phyloP scores from a whole-genome alignment of 805 yeast genomes.

The Barnettozyma botsteinii region DNA sequence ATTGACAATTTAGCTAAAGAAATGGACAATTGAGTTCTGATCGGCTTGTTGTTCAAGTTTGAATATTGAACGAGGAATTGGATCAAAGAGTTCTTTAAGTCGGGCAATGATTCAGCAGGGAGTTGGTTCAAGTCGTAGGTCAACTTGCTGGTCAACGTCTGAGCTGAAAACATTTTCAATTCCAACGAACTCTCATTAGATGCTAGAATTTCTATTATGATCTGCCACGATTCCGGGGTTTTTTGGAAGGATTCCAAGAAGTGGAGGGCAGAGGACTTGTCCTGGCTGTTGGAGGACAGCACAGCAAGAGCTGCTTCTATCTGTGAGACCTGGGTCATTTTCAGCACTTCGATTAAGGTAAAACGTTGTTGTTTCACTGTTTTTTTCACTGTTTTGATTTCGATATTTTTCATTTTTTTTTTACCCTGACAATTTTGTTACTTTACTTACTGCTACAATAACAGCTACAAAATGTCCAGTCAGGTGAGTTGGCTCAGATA shows the following conservation, averaged over 20 bases:
- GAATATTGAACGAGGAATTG: constrained; percentile 48
- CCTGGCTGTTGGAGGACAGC: constrained; percentile 23
- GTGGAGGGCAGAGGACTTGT: constrained; percentile 40
- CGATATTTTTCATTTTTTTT: background rate
- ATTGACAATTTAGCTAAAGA: constrained; percentile 78
- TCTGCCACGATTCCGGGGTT: constrained; percentile 74
- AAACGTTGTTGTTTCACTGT: background rate
- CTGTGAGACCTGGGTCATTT: constrained; percentile 8
- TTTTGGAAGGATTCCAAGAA: constrained; percentile 81
- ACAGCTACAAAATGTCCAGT: constrained; percentile 34
- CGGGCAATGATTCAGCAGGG: constrained; percentile 47
- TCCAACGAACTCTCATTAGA: constrained; percentile 35
- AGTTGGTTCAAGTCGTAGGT: constrained; percentile 82
- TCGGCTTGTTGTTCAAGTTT: constrained; percentile 39
- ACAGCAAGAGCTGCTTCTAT: constrained; percentile 23
- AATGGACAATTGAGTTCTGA: constrained; percentile 79
- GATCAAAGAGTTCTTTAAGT: constrained; percentile 65
- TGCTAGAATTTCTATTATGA: constrained; percentile 51
- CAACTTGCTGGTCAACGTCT: constrained; percentile 78
- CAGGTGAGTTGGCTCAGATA: constrained; percentile 2
- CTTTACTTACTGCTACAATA: too few relatives aligned
- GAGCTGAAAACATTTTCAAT: constrained; percentile 79
- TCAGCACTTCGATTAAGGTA: background rate
- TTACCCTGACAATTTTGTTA: too few relatives aligned
- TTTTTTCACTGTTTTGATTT: background rate